Base-by-base conservation (phyloP, 129 eudicot species). In the Centella asiatica region DNA sequence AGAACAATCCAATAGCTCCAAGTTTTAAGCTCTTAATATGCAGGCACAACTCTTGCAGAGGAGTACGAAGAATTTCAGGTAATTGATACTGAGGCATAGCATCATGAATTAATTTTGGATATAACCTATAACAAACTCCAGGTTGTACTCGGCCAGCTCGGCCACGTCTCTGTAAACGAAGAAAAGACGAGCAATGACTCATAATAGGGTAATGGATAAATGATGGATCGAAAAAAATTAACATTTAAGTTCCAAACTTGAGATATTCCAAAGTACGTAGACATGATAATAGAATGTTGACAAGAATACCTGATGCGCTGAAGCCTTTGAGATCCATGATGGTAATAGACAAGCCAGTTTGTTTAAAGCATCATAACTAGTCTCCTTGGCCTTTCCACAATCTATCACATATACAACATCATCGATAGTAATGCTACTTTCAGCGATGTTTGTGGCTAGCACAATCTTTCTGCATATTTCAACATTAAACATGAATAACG, bases 71-170 rank as follows among this genome's bases (percentile, higher is more conserved):
- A 68, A 92, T 92, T 76, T 92, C 98, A 60, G 98, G 98, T 63
- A 76, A 77, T 62, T 92, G 95, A 70, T 87, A 92, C 53, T 84
- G 88, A 39, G 83, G 86, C 96, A 92, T 87, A 57, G 98, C 85
- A 66, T 92, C 95, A 65, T 87, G 80, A 49, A 92, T 77, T 70
- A 84, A 46, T 78, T 80, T 92, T 3, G 98, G 98, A 78, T 92
- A 92, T 40, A 92, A 65, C 66, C 95, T 80, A 69, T 84, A 92
- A 72, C 98, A 92, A 46, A 80, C 80, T 59, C 96, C 98, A 58
- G 98, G 94, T 65, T 84, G 95, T 69, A 92, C 96, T 60, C 98
- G 98, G 42, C 98, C 98, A 18, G 98, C 98, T 51, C 96, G 98
- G 28, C 98, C 98, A 60, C 98, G 94, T 74, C 98, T 84, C 98